phyloP scores from a whole-genome alignment of 352 stramenopile genomes.

The Phytophthora brassicae region DNA sequence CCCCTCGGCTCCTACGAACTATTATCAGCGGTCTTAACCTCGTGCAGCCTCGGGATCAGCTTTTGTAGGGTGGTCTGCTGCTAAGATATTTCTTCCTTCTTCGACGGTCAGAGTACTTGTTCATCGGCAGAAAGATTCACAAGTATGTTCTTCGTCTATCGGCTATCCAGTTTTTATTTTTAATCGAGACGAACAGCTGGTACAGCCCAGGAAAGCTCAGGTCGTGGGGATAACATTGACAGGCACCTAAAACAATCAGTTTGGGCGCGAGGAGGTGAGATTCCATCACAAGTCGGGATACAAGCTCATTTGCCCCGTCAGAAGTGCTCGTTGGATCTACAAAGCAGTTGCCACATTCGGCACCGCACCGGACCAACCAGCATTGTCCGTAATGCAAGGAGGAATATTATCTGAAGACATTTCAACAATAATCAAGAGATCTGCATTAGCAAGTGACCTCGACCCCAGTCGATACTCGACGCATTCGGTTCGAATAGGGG shows the following conservation, averaged over 20 bases:
- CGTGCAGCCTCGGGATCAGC: neutral
- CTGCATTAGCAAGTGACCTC: neutral
- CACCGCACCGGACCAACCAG: neutral
- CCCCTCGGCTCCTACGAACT: neutral
- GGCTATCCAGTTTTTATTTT: conserved; percentile 1
- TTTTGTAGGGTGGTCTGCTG: conserved; percentile 19
- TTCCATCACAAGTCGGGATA: neutral
- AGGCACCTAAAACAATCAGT: neutral
- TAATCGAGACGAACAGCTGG: neutral
- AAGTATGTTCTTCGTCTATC: conserved; percentile 16
- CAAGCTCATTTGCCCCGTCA: neutral
- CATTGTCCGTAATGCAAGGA: neutral
- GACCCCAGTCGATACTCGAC: neutral
- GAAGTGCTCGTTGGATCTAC: neutral
- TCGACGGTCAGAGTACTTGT: conserved; percentile 15
- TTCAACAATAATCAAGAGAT: neutral
- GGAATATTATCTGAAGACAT: neutral
- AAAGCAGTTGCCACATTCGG: neutral
- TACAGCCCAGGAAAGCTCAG: neutral
- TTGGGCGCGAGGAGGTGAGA: neutral
- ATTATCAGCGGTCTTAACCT: neutral
- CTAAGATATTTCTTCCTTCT: conserved; percentile 23
- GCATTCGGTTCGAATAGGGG: neutral
- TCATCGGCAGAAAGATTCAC: conserved; percentile 8
- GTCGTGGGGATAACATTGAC: neutral